Base-by-base conservation (phyloP, 805 yeast species). In the Teunomyces stri region DNA sequence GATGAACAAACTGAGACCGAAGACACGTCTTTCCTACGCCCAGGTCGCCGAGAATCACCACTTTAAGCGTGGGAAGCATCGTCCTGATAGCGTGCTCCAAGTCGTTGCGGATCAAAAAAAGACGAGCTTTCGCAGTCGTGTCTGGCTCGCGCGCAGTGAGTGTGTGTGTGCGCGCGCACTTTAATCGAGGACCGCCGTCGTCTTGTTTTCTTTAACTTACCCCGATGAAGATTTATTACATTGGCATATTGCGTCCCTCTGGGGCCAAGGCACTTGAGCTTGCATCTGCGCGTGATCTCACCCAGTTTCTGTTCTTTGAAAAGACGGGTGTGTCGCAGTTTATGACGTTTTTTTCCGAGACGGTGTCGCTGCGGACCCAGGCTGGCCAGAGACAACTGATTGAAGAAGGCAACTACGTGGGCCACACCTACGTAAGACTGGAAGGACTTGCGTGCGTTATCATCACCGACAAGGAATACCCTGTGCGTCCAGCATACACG, bases 401-500 rank as follows among this genome's bases (percentile, higher is more conserved):
- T 45, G 97, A 94, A 65, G 97, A 94, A 67, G 91, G 90, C 47
- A 77, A 75, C 69, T 92, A 94, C 66, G 78, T 89, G 7, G 97
- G 96, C 5, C 98, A 94, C 66, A 92, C 90, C 0, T 94, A 86
- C 67, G 84, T 91, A 27, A 80, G 98, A 56, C 69, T 86, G 20
- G 98, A 94, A 66, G 98, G 97, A 3, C 62, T 92, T 30, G 87
- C 96, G 18, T 96, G 96, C 52, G 96, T 94, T 29, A 70, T 94
- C 51, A 87, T 94, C 65, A 82, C 96, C 39, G 99, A 94, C 66
- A 87, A 88, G 66, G 97, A 92, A 57, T 94, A 94, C 68, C 99
- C 98, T 2, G 92, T 89, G 28, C 80, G 99, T 64, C 98, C 97
- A 11, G 98, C 97, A 0, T 92, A 89, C 69, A 88, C 97, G 2